Evolutionary conservation across 2,329 filamentous ascomycete genomes (phyloP).

Genomic region (Fusarium cicatricum): DNA sequence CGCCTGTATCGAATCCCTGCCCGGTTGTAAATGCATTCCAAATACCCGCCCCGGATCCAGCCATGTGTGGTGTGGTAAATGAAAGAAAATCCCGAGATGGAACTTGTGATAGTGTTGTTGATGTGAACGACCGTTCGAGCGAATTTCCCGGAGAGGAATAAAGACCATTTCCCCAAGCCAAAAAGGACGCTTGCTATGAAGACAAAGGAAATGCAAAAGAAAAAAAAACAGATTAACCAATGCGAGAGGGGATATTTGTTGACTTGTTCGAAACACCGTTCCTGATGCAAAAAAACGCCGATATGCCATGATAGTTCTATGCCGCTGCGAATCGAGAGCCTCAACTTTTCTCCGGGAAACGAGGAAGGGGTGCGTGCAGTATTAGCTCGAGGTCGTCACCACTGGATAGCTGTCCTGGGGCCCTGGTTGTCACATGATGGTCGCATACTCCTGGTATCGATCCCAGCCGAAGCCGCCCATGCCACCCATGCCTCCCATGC

Average conservation of each 20-base stretch:
- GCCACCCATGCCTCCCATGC: slow-evolving; percentile 65
- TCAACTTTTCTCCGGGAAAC: slow-evolving; percentile 48
- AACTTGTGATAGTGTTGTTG: slow-evolving; percentile 52
- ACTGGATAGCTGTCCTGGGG: slow-evolving; percentile 56
- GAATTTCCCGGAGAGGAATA: slow-evolving; percentile 52
- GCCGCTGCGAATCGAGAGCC: slow-evolving; percentile 45
- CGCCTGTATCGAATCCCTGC: slow-evolving; percentile 58
- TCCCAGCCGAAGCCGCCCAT: slow-evolving; percentile 81
- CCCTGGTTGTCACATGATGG: slow-evolving; percentile 82
- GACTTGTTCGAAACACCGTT: slow-evolving; percentile 51
- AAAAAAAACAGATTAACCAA: slow-evolving; percentile 36
- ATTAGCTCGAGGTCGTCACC: slow-evolving; percentile 58
- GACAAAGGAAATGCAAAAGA: slow-evolving; percentile 46
- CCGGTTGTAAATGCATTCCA: slow-evolving; percentile 62
- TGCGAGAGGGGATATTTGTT: slow-evolving; percentile 50
- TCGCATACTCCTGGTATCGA: slow-evolving; percentile 83
- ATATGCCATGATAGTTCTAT: slow-evolving; percentile 51
- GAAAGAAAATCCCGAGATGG: slow-evolving; percentile 54
- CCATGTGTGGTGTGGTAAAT: slow-evolving; percentile 58
- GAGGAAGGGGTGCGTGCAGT: slow-evolving; percentile 43
- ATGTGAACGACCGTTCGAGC: slow-evolving; percentile 42
- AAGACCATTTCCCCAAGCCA: slow-evolving; percentile 47
- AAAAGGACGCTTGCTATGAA: slow-evolving; percentile 57
- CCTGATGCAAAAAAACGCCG: slow-evolving; percentile 56
- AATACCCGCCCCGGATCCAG: slow-evolving; percentile 62